These are phyloP conservation scores for Daldinia eschscholtzii DNA, from an alignment of 2,329 filamentous ascomycete genomes.

Conservation along the genomic window DNA sequence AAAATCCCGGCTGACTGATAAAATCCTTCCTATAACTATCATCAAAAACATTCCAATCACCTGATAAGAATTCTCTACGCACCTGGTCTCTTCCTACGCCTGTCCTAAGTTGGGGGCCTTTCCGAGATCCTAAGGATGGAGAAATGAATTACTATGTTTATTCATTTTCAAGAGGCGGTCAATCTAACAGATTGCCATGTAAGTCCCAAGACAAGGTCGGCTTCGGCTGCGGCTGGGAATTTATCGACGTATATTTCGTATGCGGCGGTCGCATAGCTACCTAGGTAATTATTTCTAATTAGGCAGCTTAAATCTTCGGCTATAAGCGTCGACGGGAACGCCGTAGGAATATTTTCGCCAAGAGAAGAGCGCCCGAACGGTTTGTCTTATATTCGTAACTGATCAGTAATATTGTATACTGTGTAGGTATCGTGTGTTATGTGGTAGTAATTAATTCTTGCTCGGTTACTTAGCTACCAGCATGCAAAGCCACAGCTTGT, in stretches of 20 bases:
- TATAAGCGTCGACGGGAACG: constrained; percentile 12
- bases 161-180: constrained; percentile 30
- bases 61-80: constrained; percentile 28
- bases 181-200: constrained; percentile 20
- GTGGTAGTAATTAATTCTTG: background rate
- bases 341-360: constrained; percentile 13
- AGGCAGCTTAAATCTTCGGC: constrained; percentile 6
- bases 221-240: background rate
- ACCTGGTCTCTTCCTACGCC: constrained; percentile 30
- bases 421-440: too few species aligned
- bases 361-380: constrained; percentile 25
- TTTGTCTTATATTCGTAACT: constrained; percentile 8
- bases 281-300: constrained; percentile 3
- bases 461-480: background rate
- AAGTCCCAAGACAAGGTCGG: background rate
- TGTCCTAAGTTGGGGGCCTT: constrained; percentile 15
- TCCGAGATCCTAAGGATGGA: constrained; percentile 13
- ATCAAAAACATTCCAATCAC: constrained; percentile 25
- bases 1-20: constrained; percentile 29
- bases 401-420: background rate
- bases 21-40: constrained; percentile 8
- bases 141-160: constrained; percentile 11
- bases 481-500: constrained; percentile 1
- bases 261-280: constrained; percentile 5
- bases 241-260: constrained; percentile 1